Conservation (phyloP, 805 yeast genomes). For the Metschnikowia borealis region DNA sequence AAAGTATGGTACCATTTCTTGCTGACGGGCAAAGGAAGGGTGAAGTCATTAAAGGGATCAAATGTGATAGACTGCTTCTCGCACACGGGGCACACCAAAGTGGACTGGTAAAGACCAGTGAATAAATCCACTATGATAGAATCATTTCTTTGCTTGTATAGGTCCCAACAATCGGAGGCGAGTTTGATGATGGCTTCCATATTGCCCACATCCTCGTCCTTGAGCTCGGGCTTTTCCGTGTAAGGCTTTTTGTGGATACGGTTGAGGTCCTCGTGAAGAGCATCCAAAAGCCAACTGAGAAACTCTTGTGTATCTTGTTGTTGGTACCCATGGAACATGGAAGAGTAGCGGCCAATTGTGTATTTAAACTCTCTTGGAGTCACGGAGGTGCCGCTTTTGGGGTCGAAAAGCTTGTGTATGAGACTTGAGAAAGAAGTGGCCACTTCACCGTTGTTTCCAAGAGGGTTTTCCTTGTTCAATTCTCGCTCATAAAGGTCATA, state of each 20-base stretch:
- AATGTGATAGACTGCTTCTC: conserved; percentile 76
- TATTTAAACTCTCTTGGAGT: conserved; percentile 77
- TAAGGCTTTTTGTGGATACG: conserved; percentile 79
- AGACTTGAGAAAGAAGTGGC: conserved; percentile 73
- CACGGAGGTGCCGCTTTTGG: conserved; percentile 15
- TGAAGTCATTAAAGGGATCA: conserved; percentile 89
- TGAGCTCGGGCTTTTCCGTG: conserved; percentile 80
- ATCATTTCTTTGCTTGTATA: conserved; percentile 76
- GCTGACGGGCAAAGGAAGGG: conserved; percentile 80
- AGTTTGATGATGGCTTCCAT: conserved; percentile 50
- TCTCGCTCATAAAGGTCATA: conserved; percentile 58
- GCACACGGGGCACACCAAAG: conserved; percentile 85
- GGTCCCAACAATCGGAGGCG: conserved; percentile 76
- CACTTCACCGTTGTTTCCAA: conserved; percentile 80
- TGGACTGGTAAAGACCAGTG: conserved; percentile 87
- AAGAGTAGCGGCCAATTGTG: conserved; percentile 73
- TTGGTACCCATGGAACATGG: conserved; percentile 72
- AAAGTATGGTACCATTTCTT: conserved; percentile 68
- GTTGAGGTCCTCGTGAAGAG: conserved; percentile 88
- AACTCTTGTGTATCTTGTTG: conserved; percentile 96
- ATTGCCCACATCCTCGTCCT: conserved; percentile 57
- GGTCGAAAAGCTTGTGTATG: conserved; percentile 54
- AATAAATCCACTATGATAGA: conserved; percentile 82
- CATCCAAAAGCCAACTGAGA: conserved; percentile 80
- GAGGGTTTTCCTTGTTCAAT: conserved; percentile 71